phyloP scores from a whole-genome alignment of 2,329 filamentous ascomycete genomes.

The Aspergillus fructus region DNA sequence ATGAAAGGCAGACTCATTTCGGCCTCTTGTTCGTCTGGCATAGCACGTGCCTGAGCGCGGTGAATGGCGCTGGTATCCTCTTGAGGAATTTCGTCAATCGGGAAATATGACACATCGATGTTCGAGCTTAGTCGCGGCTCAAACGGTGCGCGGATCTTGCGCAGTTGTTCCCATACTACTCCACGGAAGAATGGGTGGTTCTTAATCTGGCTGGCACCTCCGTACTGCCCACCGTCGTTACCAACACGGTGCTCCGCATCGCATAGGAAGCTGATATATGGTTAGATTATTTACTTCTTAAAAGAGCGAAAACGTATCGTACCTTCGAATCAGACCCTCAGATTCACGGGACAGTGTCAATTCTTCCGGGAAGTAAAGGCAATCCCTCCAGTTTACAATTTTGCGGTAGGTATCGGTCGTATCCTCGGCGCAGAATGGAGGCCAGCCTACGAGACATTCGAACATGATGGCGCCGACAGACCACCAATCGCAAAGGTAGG shows the following conservation, averaged over 20 bases:
- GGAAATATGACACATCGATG: constrained; percentile 97
- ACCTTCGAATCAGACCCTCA: constrained; percentile 90
- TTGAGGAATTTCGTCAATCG: constrained; percentile 96
- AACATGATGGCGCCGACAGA: constrained; percentile 99
- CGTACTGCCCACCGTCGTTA: constrained; percentile 55
- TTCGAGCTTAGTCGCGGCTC: constrained; percentile 91
- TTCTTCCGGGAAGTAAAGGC: constrained; percentile 94
- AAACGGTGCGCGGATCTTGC: constrained; percentile 91
- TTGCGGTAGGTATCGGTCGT: constrained; percentile 97
- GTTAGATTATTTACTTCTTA: constrained; percentile 23
- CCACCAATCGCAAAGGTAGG: constrained; percentile 99
- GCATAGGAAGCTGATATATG: constrained; percentile 72
- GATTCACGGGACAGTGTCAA: constrained; percentile 84
- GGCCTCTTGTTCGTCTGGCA: constrained; percentile 74
- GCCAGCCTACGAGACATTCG: constrained; percentile 97
- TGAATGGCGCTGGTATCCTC: constrained; percentile 87
- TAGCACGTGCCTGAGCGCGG: constrained; percentile 75
- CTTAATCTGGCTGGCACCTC: constrained; percentile 90
- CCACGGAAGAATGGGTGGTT: constrained; percentile 93
- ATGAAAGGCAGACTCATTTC: constrained; percentile 97
- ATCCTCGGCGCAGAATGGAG: constrained; percentile 97
- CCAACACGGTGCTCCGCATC: constrained; percentile 91
- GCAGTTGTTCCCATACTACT: constrained; percentile 89
- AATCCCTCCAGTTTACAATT: constrained; percentile 97
- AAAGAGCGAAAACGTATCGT: constrained; percentile 33